Evolutionary conservation across 441 rosid species (phyloP), one percentile per base, ranked within the genome.

Genomic region (Cnidoscolus chayamansa): DNA sequence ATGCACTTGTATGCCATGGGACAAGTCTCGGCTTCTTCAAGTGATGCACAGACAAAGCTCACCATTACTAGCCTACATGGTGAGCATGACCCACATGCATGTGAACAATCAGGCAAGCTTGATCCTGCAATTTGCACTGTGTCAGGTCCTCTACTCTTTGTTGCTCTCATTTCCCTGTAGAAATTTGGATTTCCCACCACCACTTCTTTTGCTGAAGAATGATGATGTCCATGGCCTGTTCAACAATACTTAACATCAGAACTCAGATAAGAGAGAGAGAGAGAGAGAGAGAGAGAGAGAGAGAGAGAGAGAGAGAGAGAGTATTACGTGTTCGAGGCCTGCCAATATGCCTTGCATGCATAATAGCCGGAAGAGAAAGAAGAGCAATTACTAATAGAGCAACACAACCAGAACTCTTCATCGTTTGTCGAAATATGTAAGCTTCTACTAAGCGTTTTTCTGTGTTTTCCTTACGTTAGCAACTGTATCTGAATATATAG

Each of bases 1-100:
- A 86, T 88, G 89, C 98, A 91, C 81, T 87, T 93, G 77, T 93
- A 91, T 77, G 96, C 89, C 85, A 93, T 86, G 3, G 97, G 97
- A 78, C 98, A 93, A 17, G 97, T 85, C 88, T 93, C 96, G 10
- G 96, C 94, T 74, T 90, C 93, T 74, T 84, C 86, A 3, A 88
- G 75, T 15, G 96, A 73, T 49, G 96, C 83, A 70, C 98, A 91
- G n/a, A 87, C 90, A 71, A 86, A 90, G 89, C 97, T 91, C 53
- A 93, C 92, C 89, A 91, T 88, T 54, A 90, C 96, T 59, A 93
- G 88, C 68, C 88, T 83, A 62, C 96, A 93, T 5, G 98, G 97
- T 11, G 84, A 83, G 80, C 98, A 93, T 12, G 96, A 91, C 10
- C 98, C 98, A 68, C 98, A 91, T 15, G 93, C 98, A 74, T 90